Evolutionary conservation across 805 yeast species (phyloP).

Genomic region (Diddensiella santjacobensis): DNA sequence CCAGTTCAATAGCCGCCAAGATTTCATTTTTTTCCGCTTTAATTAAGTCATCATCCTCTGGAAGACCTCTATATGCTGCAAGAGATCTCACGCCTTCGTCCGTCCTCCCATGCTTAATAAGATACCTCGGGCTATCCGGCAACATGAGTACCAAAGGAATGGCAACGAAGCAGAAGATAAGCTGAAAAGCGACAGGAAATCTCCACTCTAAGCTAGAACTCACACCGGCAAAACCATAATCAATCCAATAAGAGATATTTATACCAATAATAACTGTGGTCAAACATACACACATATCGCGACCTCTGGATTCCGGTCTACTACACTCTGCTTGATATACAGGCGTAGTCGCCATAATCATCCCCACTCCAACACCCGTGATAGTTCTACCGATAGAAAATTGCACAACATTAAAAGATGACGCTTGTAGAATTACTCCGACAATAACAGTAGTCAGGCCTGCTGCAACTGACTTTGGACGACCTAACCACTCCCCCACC

Average conservation of each 20-base stretch:
- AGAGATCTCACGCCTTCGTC: slow-evolving; percentile 2
- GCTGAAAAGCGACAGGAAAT: slow-evolving; percentile 57
- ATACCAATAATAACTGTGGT: slow-evolving; percentile 13
- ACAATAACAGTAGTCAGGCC: slow-evolving; percentile 53
- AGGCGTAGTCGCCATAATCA: slow-evolving; percentile 11
- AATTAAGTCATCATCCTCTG: background rate
- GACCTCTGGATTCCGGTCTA: background rate
- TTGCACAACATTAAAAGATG: slow-evolving; percentile 42
- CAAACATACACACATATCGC: slow-evolving; percentile 4
- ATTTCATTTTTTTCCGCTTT: slow-evolving; percentile 2
- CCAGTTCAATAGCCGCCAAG: background rate
- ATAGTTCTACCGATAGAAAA: slow-evolving; percentile 5
- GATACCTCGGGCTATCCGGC: slow-evolving; percentile 7
- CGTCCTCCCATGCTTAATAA: slow-evolving; percentile 2
- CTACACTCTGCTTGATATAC: slow-evolving; percentile 7
- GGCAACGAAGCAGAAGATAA: slow-evolving; percentile 33
- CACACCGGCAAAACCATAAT: slow-evolving; percentile 14
- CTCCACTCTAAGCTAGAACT: slow-evolving; percentile 9
- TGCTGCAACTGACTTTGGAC: slow-evolving; percentile 54
- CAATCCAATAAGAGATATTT: slow-evolving; percentile 15
- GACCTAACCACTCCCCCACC: slow-evolving; percentile 58
- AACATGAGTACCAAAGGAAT: background rate
- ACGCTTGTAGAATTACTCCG: slow-evolving; percentile 56
- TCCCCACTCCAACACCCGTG: slow-evolving; percentile 11
- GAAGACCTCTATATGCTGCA: slow-evolving; percentile 2